Percentiles rank a stretch among this genome's conserved stretches.
These are phyloP conservation scores for Truncatella angustata DNA, from an alignment of 2,329 filamentous ascomycete species.

Conservation along the genomic window DNA sequence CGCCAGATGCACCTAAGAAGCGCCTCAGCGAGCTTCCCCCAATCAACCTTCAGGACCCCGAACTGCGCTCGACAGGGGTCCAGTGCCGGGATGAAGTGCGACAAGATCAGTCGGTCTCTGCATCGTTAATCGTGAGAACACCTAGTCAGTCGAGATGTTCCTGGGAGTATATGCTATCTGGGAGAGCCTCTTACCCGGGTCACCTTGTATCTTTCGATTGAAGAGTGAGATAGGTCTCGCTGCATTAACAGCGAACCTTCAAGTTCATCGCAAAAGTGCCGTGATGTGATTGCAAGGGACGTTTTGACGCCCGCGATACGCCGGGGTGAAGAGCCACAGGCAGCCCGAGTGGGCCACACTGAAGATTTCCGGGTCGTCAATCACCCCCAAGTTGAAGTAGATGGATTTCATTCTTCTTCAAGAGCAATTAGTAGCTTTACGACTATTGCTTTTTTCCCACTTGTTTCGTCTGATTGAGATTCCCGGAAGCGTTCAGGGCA, in stretches of 20 bases:
- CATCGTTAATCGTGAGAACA: no score
- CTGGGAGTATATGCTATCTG: no score
- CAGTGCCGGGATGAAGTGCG: no score
- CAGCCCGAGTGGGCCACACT: neutral
- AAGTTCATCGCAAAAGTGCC: neutral
- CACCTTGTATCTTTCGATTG: no score
- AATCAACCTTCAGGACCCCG: no score
- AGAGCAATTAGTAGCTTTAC: neutral
- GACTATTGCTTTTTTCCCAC: neutral
- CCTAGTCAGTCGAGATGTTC: no score
- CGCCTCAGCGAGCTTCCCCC: neutral
- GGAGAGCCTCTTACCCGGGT: no score
- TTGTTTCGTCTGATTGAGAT: neutral
- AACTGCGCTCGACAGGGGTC: no score
- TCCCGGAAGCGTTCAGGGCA: neutral
- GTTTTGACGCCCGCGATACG: neutral
- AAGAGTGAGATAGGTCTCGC: no score
- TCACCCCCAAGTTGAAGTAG: neutral
- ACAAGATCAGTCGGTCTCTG: no score
- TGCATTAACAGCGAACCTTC: neutral
- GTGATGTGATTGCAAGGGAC: conserved; percentile 1
- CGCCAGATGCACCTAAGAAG: neutral
- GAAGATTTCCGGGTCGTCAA: conserved; percentile 1
- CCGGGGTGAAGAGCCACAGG: neutral
- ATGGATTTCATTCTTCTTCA: neutral